Conservation (phyloP, 371 early-diverging fungal species). For the Umbelopsis sp. region DNA sequence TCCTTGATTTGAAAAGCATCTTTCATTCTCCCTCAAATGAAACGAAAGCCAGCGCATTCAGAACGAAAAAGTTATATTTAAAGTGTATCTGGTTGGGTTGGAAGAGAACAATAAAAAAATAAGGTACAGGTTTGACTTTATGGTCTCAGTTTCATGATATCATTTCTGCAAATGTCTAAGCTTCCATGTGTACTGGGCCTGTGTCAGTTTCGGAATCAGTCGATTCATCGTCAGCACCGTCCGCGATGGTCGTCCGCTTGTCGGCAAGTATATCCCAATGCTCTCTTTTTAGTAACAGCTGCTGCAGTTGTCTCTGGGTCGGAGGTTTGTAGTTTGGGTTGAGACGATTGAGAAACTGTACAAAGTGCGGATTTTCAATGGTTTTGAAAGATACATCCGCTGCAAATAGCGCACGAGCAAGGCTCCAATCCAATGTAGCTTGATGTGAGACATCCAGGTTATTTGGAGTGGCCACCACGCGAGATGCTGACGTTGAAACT, state of each 20-base stretch:
- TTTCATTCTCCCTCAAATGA: not conserved
- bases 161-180: not conserved
- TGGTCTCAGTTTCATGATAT: not conserved
- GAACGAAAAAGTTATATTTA: not conserved
- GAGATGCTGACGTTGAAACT: not conserved
- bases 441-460: not conserved
- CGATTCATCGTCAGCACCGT: not conserved
- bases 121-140: too few species aligned
- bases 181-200: not conserved
- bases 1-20: not conserved
- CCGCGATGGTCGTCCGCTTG: not conserved
- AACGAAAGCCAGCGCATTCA: not conserved
- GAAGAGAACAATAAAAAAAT: too few species aligned
- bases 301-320: conserved; percentile 29
- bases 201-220: not conserved
- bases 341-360: conserved; percentile 36
- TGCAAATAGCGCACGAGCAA: conserved; percentile 46
- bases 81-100: too few species aligned
- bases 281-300: conserved; percentile 41
- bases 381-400: conserved; percentile 35
- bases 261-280: conserved; percentile 43
- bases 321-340: conserved; percentile 41
- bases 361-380: conserved; percentile 37
- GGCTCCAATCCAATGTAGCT: conserved; percentile 33
- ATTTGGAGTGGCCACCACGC: not conserved